These are phyloP conservation scores for Xylaria hypoxylon DNA, from an alignment of 2,329 filamentous ascomycete genomes.

Conservation along the genomic window DNA sequence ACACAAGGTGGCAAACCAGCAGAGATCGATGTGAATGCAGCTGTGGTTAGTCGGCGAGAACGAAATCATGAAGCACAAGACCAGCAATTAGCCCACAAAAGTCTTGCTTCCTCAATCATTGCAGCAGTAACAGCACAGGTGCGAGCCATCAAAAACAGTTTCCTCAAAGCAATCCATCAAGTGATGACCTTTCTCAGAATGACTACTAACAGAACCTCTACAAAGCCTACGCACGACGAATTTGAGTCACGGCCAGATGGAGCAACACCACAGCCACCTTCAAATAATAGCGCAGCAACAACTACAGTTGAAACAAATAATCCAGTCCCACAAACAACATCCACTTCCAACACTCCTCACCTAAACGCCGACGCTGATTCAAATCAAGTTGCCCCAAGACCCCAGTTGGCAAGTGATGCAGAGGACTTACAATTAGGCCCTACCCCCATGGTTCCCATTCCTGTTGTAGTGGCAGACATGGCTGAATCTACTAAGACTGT, in stretches of 20 bases:
- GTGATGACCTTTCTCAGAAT: slow-evolving; percentile 40
- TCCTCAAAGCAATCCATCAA: slow-evolving; percentile 38
- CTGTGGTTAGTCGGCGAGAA: slow-evolving; percentile 4
- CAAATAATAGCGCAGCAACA: slow-evolving; percentile 8
- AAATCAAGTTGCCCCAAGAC: neutral
- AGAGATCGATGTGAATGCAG: slow-evolving; percentile 20
- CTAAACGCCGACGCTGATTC: neutral
- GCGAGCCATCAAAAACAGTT: slow-evolving; percentile 40
- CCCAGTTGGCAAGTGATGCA: neutral
- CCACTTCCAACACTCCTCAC: slow-evolving; percentile 4
- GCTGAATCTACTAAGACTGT: slow-evolving; percentile 9
- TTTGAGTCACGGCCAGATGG: slow-evolving; percentile 13
- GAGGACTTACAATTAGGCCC: slow-evolving; percentile 14
- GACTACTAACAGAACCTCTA: slow-evolving; percentile 40
- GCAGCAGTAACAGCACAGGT: slow-evolving; percentile 44
- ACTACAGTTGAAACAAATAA: neutral
- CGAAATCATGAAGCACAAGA: slow-evolving; percentile 4
- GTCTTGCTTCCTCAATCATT: slow-evolving; percentile 34
- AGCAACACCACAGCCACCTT: slow-evolving; percentile 15
- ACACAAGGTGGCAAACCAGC: slow-evolving; percentile 3
- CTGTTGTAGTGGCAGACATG: slow-evolving; percentile 13
- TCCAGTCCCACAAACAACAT: slow-evolving; percentile 6
- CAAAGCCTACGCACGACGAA: slow-evolving; percentile 38
- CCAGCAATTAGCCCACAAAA: slow-evolving; percentile 20
- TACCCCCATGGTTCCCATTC: slow-evolving; percentile 5